Evolutionary conservation across 345 rosid species (phyloP), one percentile per base, ranked within the genome.

Genomic region (Arabidopsis arenosa): DNA sequence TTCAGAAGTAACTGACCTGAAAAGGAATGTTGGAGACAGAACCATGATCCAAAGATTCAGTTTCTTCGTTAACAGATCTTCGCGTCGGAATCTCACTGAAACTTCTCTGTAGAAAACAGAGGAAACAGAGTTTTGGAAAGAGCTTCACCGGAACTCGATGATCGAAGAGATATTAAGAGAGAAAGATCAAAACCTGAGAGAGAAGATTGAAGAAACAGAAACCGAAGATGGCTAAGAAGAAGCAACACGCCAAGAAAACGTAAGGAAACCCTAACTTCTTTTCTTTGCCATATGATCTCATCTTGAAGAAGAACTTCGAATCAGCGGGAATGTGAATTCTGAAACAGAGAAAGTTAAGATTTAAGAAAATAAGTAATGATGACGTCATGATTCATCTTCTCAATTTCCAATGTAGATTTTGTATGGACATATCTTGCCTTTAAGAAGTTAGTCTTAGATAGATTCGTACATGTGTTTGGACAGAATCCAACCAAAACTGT

Each of bases 161-260:
- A 63, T 6, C 12, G 28, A 51, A 12, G 28, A 36, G 28, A 36
- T 5, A 23, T 18, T 18, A 13, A 60, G 60, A 60, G 60, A 35
- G 33, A 12, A 32, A 10, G 14, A 33, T n/a, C 17, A 30, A 60
- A 17, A 86, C 94, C 86, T 79, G 86, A 64, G 83, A 83, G 35
- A 85, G 13, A 39, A 86, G 76, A 75, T 53, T 62, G 54, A 89
- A 89, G 68, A 77, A 74, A 56, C 80, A 74, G 66, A 86, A 77
- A 48, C 91, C 93, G 21, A 74, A 82, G 23, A 88, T 58, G 15
- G 26, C 11, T 81, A 86, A 88, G 85, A 85, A 84, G 76, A 82
- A 77, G 21, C 48, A 74, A 80, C 77, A 89, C 28, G 80, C 76
- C 13, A 84, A 32, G 55, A 85, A 43, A 21, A 84, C 77, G n/a